These are phyloP conservation scores for Stenocarpella maydis DNA, from an alignment of 2,329 filamentous ascomycete species.

Conservation along the genomic window DNA sequence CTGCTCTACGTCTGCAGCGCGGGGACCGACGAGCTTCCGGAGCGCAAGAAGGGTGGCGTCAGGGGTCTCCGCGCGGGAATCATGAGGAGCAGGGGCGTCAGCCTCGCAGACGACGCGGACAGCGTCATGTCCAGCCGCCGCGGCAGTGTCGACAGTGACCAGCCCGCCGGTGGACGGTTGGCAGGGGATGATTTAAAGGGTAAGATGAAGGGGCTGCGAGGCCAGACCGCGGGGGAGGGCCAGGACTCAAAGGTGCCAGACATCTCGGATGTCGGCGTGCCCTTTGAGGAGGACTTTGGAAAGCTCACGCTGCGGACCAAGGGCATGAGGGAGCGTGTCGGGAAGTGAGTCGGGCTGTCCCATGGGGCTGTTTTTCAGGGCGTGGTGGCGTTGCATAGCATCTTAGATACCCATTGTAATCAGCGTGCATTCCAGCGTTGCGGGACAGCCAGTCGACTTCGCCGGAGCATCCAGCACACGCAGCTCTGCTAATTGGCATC, in stretches of 20 bases:
- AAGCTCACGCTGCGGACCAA: slow-evolving; percentile 64
- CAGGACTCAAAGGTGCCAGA: slow-evolving; percentile 35
- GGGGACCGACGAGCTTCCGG: slow-evolving; percentile 70
- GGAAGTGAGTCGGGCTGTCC: slow-evolving; percentile 27
- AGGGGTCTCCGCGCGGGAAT: slow-evolving; percentile 64
- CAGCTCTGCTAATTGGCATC: too few relatives aligned
- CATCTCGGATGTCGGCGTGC: slow-evolving; percentile 44
- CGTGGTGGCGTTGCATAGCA: not conserved
- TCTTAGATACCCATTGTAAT: slow-evolving; percentile 29
- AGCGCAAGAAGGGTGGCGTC: slow-evolving; percentile 68
- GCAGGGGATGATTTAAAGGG: slow-evolving; percentile 51
- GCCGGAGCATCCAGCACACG: not conserved
- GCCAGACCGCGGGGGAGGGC: not conserved
- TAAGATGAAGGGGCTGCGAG: slow-evolving; percentile 44
- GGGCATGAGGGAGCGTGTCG: slow-evolving; percentile 60
- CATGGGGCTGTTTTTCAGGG: not conserved
- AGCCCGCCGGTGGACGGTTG: slow-evolving; percentile 1
- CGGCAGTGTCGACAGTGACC: slow-evolving; percentile 55
- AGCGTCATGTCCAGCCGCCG: slow-evolving; percentile 51
- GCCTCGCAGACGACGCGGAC: slow-evolving; percentile 49
- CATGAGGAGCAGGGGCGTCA: slow-evolving; percentile 47
- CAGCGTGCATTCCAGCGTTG: not conserved
- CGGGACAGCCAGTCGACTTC: too few relatives aligned
- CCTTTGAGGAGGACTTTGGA: slow-evolving; percentile 55
- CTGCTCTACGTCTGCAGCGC: slow-evolving; percentile 89